Base-by-base conservation (phyloP, 768 basidiomycete genomes). In the Pilatotrama ljubarskyi region DNA sequence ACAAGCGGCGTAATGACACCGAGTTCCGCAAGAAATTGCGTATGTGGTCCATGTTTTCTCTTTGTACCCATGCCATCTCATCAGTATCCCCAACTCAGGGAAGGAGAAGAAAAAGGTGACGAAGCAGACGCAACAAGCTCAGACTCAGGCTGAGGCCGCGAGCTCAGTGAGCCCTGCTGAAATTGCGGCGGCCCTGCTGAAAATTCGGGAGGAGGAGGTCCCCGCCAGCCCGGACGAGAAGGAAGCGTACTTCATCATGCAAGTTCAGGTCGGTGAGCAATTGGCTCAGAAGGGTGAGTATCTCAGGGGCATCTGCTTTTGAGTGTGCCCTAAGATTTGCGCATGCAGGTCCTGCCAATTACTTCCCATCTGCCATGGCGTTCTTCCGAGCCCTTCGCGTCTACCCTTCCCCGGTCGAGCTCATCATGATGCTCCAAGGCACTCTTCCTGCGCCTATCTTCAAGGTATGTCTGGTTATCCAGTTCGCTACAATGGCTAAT, bases 371-470 rank as follows among this genome's bases (percentile, higher is more conserved):
- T 18, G 95, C 97, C 41, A 74, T 92, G 70, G 84, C 87, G 41
- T 98, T 98, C 84, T 99, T 87, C 83, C 84, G 93, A 50, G 95
- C 94, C 1, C 85, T 98, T 59, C 82, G 90, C 55, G 94, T 97
- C 36, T 99, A 99, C 77, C 97, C 97, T 50, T 86, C 91, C 29
- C 93, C 95, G 0, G 85, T 93, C 32, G 97, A 98, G 74, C 84
- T 98, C 66, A 89, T 99, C 68, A 85, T 90, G 73, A 95, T 98
- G 62, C 96, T 97, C 69, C 87, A 98, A 76, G 90, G 90, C 75
- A 95, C 93, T 35, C 85, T 96, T 29, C 90, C 93, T 2, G 82
- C 84, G 25, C 80, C 86, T 37, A 78, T 94, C 49, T 93, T 93
- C 77, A 90, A 92, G 77, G 88, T 88, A 55, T 32, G 76, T 73